Evolutionary conservation across 805 yeast genomes (phyloP).

Genomic region (Yamadazyma nakazawae): DNA sequence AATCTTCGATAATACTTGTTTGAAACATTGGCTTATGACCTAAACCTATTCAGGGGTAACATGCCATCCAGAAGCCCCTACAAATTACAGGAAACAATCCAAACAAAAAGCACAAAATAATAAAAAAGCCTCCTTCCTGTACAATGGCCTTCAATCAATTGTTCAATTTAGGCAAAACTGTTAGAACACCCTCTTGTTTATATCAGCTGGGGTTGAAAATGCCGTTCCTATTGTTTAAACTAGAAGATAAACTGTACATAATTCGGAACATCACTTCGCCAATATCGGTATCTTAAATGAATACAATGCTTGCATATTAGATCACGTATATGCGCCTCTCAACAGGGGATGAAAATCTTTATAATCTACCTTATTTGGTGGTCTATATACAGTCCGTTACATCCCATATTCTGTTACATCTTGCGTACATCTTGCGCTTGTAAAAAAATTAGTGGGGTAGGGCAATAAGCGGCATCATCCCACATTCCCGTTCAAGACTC

Average conservation of each 20-base stretch:
- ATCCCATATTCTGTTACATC: neutral
- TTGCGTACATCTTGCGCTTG: slow-evolving; percentile 1
- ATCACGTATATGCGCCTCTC: slow-evolving; percentile 2
- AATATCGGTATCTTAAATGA: slow-evolving; percentile 1
- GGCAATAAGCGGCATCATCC: neutral
- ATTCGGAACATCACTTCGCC: neutral
- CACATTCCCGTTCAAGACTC: neutral
- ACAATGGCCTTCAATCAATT: neutral
- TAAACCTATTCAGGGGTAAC: neutral
- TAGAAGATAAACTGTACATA: neutral
- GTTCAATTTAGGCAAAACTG: slow-evolving; percentile 1
- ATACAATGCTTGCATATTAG: slow-evolving; percentile 1
- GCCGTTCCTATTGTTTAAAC: slow-evolving; percentile 4
- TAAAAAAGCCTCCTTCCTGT: neutral
- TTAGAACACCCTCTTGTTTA: neutral
- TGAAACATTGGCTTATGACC: neutral
- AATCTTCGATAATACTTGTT: neutral
- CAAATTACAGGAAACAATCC: neutral
- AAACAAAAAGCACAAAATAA: neutral
- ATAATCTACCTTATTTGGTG: neutral
- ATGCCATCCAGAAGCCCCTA: neutral
- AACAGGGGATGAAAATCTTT: neutral
- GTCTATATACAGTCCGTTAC: neutral
- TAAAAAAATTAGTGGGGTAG: neutral
- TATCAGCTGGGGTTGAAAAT: neutral